Base-by-base conservation (phyloP, 352 stramenopile species). In the Pythium angustatum region DNA sequence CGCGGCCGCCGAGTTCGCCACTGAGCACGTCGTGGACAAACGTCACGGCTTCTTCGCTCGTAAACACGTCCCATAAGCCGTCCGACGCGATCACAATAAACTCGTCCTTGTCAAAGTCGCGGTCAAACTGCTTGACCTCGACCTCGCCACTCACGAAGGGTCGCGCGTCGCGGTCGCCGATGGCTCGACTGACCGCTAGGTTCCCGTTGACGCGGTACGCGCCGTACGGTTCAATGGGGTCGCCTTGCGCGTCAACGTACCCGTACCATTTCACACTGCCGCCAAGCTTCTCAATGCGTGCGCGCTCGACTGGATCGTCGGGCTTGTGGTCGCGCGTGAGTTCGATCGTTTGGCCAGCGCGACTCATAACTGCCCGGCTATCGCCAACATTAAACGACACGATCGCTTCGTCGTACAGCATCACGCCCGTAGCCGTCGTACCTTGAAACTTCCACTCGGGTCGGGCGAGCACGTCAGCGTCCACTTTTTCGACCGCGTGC, bases 31-130 rank as follows among this genome's bases (percentile, higher is more conserved):
- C 81, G 53, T 95, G 82, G 36, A 98, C 91, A 69, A 97, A 98
- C 34, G 87, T 86, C 17, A 98, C 87, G 19, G 93, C 90, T 62
- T 97, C 87, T 34, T 96, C 88, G 55, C 83, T 97, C 12, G 76
- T 91, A 61, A 98, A 98, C 27, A 98, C 91, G 58, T 98, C 94
- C 93, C 93, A 98, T 3, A 98, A 76, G 0, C 94, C 94, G 57
- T 98, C 94, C 19, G 83, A 96, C 21, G 93, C 94, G 28, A 98
- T 71, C 60, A 98, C 93, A 68, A 97, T 91, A 58, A 98, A 98
- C 51, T 97, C 77, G 69, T 97, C 86, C 58, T 87, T 85, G 61
- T 78, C 76, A 70, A 85, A 81, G 60, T 94, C 81, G 9, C 88
- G 78, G 45, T 87, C 74, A 57, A 95, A 86, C 30, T 79, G 77